These are phyloP conservation scores for Colletotrichum incanum DNA, from an alignment of 2,329 filamentous ascomycete species.

Conservation along the genomic window DNA sequence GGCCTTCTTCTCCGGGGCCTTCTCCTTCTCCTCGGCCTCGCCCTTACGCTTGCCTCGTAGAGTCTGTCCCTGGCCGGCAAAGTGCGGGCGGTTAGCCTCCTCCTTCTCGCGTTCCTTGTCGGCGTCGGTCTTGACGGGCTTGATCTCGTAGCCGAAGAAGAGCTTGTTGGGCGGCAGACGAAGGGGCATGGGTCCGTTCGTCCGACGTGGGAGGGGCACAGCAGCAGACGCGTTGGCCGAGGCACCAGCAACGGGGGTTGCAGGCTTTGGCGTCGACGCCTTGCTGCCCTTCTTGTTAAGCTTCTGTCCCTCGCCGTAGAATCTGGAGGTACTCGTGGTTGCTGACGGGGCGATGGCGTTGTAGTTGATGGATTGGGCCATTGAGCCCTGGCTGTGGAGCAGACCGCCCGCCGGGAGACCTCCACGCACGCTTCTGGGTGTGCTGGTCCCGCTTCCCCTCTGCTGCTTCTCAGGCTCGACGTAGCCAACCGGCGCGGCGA, in stretches of 20 bases:
- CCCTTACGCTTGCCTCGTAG: constrained; percentile 83
- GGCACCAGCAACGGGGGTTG: constrained; percentile 77
- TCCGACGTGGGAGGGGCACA: constrained; percentile 60
- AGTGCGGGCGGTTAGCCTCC: constrained; percentile 78
- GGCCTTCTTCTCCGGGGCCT: constrained; percentile 64
- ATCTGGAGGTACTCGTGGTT: constrained; percentile 81
- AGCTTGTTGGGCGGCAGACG: constrained; percentile 89
- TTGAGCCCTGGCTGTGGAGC: constrained; percentile 88
- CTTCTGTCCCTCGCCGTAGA: constrained; percentile 84
- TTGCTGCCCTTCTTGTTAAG: constrained; percentile 90
- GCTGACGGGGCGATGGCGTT: constrained; percentile 87
- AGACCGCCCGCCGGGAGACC: constrained; percentile 78
- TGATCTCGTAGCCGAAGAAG: constrained; percentile 97
- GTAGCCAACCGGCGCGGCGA: constrained; percentile 93
- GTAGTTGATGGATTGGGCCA: constrained; percentile 99
- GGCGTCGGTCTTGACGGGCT: constrained; percentile 85
- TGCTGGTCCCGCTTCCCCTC: constrained; percentile 83
- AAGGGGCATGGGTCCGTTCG: constrained; percentile 88
- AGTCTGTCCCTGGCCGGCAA: constrained; percentile 88
- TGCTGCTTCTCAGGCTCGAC: constrained; percentile 82
- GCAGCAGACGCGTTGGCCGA: constrained; percentile 58
- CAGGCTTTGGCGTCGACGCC: constrained; percentile 78
- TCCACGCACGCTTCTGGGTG: constrained; percentile 78
- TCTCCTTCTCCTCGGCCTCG: constrained; percentile 64
- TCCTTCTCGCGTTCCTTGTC: constrained; percentile 78